Conservation (phyloP, 164 flowering plant genomes). For the Liriodendron chinense region DNA sequence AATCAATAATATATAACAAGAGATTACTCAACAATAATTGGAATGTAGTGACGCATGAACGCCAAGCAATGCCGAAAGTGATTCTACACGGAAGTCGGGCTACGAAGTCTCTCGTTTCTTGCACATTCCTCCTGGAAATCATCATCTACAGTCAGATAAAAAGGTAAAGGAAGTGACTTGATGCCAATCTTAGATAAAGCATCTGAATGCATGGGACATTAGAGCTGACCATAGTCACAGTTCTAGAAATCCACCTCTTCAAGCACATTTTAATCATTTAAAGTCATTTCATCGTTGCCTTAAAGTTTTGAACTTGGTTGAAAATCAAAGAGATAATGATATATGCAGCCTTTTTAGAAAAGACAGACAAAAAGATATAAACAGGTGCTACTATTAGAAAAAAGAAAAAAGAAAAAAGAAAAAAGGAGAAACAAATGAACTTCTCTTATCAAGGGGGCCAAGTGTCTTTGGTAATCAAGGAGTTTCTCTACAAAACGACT, state of each 20-base stretch:
- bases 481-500: not conserved
- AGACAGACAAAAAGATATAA: not conserved
- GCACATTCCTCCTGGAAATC: constrained; percentile 59
- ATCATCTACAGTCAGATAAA: not conserved
- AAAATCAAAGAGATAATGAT: not conserved
- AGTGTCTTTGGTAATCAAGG: not conserved
- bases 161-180: not conserved
- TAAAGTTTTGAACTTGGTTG: not conserved
- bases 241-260: not conserved
- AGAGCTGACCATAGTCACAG: not conserved
- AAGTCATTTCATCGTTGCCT: not conserved
- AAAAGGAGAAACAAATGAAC: not conserved
- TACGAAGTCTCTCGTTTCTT: constrained; percentile 49
- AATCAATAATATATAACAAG: not conserved
- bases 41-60: not conserved
- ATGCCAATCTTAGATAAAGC: not conserved
- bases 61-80: not conserved
- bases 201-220: not conserved
- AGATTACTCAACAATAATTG: not conserved
- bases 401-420: not conserved
- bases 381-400: not conserved
- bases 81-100: constrained; percentile 16
- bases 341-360: not conserved
- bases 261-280: not conserved
- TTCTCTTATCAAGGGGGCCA: not conserved